A percentile compares a stretch with the other conserved stretches of the same genome.
These are phyloP conservation scores for Harrya chromipes DNA, from an alignment of 768 basidiomycete species.

Conservation along the genomic window DNA sequence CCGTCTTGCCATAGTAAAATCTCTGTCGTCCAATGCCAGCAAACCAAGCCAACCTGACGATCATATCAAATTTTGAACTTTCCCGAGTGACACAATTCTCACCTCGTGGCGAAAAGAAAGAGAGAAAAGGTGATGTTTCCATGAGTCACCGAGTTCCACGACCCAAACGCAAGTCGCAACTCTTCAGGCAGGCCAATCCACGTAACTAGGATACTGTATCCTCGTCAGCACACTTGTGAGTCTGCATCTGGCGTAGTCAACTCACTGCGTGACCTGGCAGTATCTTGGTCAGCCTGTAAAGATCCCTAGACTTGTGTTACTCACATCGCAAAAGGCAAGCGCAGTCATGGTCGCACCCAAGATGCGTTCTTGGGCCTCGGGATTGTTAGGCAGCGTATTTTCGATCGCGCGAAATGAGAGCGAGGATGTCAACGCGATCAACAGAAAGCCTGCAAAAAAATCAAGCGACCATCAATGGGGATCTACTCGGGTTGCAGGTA, in stretches of 20 bases:
- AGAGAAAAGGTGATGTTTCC: conserved; percentile 70
- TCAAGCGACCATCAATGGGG: not conserved
- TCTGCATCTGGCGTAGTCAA: conserved; percentile 1
- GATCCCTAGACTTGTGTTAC: conserved; percentile 19
- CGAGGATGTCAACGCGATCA: conserved; percentile 61
- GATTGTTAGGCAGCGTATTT: conserved; percentile 55
- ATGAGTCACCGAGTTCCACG: conserved; percentile 73
- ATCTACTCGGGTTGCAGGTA: not conserved
- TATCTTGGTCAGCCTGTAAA: conserved; percentile 1
- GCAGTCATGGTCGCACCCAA: conserved; percentile 60
- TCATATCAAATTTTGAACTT: conserved; percentile 5
- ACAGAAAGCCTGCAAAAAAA: conserved; percentile 48
- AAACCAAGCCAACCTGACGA: conserved; percentile 52
- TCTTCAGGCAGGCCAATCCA: conserved; percentile 56
- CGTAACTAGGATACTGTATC: conserved; percentile 53
- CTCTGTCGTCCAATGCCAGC: conserved; percentile 45
- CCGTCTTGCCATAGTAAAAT: conserved; percentile 37
- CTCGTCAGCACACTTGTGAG: conserved; percentile 2
- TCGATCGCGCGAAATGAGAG: conserved; percentile 65
- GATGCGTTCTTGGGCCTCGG: conserved; percentile 63
- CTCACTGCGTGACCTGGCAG: conserved; percentile 60
- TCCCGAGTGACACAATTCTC: conserved; percentile 1
- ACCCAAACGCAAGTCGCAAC: conserved; percentile 44
- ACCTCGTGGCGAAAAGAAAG: conserved; percentile 58
- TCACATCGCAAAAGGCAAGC: conserved; percentile 68